Conservation (phyloP, 75 land plant species). For the Selaginella tamariscina region DNA sequence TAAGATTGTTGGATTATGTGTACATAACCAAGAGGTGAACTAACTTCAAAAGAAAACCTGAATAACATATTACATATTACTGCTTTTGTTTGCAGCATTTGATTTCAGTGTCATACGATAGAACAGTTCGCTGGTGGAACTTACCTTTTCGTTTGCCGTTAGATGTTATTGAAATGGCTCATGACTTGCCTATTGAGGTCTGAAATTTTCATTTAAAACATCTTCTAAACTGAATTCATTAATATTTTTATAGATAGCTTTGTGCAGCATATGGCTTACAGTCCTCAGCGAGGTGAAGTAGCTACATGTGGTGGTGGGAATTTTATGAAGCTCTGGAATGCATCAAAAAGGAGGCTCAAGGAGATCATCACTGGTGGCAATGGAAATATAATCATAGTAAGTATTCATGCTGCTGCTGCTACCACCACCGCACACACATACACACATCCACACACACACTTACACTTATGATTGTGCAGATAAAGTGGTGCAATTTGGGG, state of each 20-base stretch:
- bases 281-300: conserved; percentile 16
- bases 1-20: conserved; percentile 17
- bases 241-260: not conserved
- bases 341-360: conserved; percentile 6
- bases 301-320: conserved; percentile 22
- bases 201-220: no score
- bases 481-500: conserved; percentile 21
- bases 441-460: not conserved
- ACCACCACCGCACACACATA: not conserved
- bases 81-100: conserved; percentile 5
- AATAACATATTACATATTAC: no score
- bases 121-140: conserved; percentile 16
- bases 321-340: conserved; percentile 20
- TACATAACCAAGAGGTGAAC: conserved; percentile 12
- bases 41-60: not conserved
- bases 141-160: conserved; percentile 7
- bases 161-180: conserved; percentile 14
- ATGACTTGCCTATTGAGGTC: conserved; percentile 14
- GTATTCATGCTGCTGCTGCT: not conserved
- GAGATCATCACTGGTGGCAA: not conserved
- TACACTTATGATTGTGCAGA: conserved; percentile 5
- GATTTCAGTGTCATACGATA: conserved; percentile 15
- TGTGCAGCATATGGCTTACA: conserved; percentile 16
- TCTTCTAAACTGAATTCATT: not conserved
- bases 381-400: conserved; percentile 20